Percentiles rank a stretch among this genome's conserved stretches.
These are phyloP conservation scores for Echria macrotheca DNA, from an alignment of 495 filamentous ascomycete genomes.

Conservation along the genomic window DNA sequence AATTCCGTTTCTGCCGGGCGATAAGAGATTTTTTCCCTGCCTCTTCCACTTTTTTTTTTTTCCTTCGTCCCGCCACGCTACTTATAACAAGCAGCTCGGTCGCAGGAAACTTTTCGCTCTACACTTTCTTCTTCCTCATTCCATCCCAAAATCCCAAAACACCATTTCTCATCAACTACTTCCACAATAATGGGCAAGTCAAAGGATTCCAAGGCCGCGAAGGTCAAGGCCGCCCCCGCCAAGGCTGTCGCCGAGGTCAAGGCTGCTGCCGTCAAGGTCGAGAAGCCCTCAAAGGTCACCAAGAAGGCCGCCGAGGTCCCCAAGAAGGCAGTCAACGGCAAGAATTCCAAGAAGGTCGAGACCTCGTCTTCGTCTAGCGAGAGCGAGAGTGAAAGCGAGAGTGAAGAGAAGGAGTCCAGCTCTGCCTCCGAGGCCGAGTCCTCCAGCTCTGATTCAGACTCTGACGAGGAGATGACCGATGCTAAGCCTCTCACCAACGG, in stretches of 20 bases:
- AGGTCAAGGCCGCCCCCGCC: slow-evolving; percentile 38
- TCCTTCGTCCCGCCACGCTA: slow-evolving; percentile 19
- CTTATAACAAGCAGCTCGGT: too few species aligned
- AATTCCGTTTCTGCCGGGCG: slow-evolving; percentile 12
- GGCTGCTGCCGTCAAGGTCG: slow-evolving; percentile 40
- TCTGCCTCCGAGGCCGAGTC: slow-evolving; percentile 33
- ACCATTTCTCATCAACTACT: slow-evolving; percentile 7
- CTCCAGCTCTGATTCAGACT: slow-evolving; percentile 34
- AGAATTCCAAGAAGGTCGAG: slow-evolving; percentile 24
- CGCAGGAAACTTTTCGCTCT: too few species aligned
- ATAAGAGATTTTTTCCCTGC: slow-evolving; percentile 16
- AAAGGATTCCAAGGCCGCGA: slow-evolving; percentile 44
- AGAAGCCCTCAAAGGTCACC: slow-evolving; percentile 42
- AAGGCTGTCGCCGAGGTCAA: slow-evolving; percentile 42
- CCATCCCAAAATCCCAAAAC: slow-evolving; percentile 14
- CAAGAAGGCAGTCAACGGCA: slow-evolving; percentile 24
- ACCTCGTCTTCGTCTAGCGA: slow-evolving; percentile 17
- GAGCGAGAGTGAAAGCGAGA: slow-evolving; percentile 7
- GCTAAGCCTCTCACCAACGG: slow-evolving; percentile 38
- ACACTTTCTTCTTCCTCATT: too few species aligned
- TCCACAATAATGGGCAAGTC: slow-evolving; percentile 49
- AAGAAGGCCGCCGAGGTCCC: slow-evolving; percentile 43
- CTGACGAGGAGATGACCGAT: slow-evolving; percentile 46
- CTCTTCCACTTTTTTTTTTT: slow-evolving; percentile 23
- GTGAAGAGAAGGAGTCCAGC: slow-evolving; percentile 19